These are phyloP conservation scores for Citrullus mucosospermus DNA, from an alignment of 306 rosid species.

Conservation along the genomic window DNA sequence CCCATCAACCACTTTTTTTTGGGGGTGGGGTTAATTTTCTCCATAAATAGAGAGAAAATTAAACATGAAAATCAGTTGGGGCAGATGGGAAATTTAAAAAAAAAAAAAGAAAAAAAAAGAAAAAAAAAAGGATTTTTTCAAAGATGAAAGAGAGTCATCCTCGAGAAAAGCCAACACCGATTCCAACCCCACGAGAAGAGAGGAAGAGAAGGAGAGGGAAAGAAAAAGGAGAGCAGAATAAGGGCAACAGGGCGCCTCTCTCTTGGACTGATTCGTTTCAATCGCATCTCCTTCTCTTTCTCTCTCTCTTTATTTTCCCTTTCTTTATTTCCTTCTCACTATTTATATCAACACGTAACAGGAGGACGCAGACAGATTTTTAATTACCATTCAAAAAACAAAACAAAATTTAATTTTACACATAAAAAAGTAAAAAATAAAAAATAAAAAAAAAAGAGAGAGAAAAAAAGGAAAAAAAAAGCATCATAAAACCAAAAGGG, in stretches of 20 bases:
- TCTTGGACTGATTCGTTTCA: slow-evolving; percentile 77
- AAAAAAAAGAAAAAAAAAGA: too few relatives aligned
- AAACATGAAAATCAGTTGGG: not conserved
- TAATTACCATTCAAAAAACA: not conserved
- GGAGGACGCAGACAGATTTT: not conserved
- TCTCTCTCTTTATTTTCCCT: slow-evolving; percentile 16
- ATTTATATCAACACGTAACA: slow-evolving; percentile 4
- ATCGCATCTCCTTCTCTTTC: slow-evolving; percentile 54
- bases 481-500: not conserved
- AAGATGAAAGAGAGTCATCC: slow-evolving; percentile 6
- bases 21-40: not conserved
- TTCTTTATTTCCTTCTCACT: slow-evolving; percentile 23
- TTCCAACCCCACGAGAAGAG: slow-evolving; percentile 31
- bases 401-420: not conserved
- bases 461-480: not conserved
- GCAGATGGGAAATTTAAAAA: too few relatives aligned
- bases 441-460: too few relatives aligned
- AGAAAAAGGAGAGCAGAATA: slow-evolving; percentile 21
- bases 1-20: slow-evolving; percentile 1
- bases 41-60: not conserved
- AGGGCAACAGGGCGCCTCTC: slow-evolving; percentile 32
- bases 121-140: not conserved
- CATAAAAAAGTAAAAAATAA: not conserved
- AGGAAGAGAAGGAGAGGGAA: slow-evolving; percentile 2
- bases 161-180: slow-evolving; percentile 28